A percentile compares a stretch with the other conserved stretches of the same genome.
Conservation (phyloP, 129 eudicot genomes). For the Artemisia annua region DNA sequence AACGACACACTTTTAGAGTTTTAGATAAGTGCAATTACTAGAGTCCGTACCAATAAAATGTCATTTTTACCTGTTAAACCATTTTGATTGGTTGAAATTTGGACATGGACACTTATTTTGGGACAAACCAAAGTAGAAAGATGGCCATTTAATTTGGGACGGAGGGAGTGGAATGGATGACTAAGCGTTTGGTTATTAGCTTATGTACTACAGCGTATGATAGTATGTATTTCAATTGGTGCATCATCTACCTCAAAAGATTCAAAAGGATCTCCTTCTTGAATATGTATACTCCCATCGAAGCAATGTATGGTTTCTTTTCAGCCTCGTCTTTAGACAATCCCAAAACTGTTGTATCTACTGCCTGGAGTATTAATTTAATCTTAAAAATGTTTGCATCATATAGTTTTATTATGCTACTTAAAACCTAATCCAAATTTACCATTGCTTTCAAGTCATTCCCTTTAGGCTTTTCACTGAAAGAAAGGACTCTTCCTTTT, state of each 20-base stretch:
- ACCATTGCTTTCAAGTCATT: slow-evolving; percentile 85
- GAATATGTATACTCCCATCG: slow-evolving; percentile 93
- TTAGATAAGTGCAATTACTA: too few species aligned
- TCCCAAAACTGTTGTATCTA: slow-evolving; percentile 89
- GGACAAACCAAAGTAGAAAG: too few species aligned
- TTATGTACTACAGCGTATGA: background rate
- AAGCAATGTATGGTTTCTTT: slow-evolving; percentile 94
- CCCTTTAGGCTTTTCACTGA: slow-evolving; percentile 96
- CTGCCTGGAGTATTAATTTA: slow-evolving; percentile 57
- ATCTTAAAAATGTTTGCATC: background rate
- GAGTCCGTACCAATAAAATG: too few species aligned
- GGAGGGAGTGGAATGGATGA: background rate
- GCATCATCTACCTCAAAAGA: slow-evolving; percentile 60
- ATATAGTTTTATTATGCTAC: slow-evolving; percentile 3
- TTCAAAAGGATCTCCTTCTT: slow-evolving; percentile 89
- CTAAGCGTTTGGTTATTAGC: background rate
- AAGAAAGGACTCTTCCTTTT: slow-evolving; percentile 76
- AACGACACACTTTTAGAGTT: too few species aligned
- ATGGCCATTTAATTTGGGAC: too few species aligned
- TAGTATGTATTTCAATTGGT: background rate
- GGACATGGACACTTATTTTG: too few species aligned
- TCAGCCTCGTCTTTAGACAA: slow-evolving; percentile 78
- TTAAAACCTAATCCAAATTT: slow-evolving; percentile 15
- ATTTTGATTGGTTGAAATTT: too few species aligned
- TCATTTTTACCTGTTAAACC: too few species aligned